phyloP scores from a whole-genome alignment of 140 eudicot genomes.

The Ambrosia hybrid region DNA sequence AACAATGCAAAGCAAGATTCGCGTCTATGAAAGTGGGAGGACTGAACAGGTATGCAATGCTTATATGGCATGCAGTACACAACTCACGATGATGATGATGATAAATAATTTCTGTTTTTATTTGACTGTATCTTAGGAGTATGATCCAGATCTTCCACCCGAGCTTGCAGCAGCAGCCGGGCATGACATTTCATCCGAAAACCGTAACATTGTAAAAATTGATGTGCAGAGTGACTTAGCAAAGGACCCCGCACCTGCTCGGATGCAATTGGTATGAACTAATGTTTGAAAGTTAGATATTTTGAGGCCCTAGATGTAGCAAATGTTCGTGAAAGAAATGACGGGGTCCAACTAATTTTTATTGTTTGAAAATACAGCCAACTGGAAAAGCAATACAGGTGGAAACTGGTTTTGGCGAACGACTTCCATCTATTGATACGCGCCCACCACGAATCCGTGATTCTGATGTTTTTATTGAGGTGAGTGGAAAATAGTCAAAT shows the following conservation, averaged over 20 bases:
- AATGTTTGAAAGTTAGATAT: neutral
- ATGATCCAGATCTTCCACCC: slow-evolving; percentile 96
- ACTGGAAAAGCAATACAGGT: slow-evolving; percentile 83
- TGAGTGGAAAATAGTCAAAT: slow-evolving; percentile 7
- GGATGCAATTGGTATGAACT: slow-evolving; percentile 61
- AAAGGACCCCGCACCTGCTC: slow-evolving; percentile 49
- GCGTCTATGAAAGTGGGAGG: too few species aligned
- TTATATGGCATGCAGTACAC: too few species aligned
- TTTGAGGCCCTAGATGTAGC: slow-evolving; percentile 15
- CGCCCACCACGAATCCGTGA: slow-evolving; percentile 82
- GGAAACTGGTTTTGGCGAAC: slow-evolving; percentile 36
- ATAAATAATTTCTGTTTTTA: too few species aligned
- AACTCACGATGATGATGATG: too few species aligned
- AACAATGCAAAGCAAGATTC: too few species aligned
- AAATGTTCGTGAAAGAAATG: too few species aligned
- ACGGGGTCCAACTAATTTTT: neutral
- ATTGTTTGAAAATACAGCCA: slow-evolving; percentile 48
- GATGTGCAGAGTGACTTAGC: slow-evolving; percentile 58
- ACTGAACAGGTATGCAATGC: too few species aligned
- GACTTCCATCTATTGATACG: slow-evolving; percentile 87
- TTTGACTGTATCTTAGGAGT: slow-evolving; percentile 49
- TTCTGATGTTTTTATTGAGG: slow-evolving; percentile 87
- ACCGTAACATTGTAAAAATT: slow-evolving; percentile 44
- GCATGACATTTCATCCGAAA: slow-evolving; percentile 62
- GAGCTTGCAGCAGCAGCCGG: slow-evolving; percentile 89